Conservation (phyloP, 2,329 filamentous ascomycete genomes). For the Ophiostoma novo-ulmi region DNA sequence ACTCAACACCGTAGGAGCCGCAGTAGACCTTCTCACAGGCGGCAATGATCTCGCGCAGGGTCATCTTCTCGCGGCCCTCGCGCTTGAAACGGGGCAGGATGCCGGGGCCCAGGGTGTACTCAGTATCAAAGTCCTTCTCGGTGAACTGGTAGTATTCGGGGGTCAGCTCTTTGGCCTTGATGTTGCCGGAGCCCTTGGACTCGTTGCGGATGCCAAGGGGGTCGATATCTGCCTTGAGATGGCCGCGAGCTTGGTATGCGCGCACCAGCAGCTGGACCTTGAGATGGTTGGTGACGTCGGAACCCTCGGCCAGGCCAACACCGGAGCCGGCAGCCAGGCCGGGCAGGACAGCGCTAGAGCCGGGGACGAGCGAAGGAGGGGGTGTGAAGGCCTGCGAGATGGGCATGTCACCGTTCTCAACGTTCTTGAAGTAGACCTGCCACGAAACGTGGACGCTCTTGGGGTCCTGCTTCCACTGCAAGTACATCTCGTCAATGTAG, state of each 20-base stretch:
- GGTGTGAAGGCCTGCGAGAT: slow-evolving; percentile 95
- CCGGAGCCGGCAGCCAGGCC: slow-evolving; percentile 60
- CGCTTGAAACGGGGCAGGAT: slow-evolving; percentile 92
- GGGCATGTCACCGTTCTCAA: slow-evolving; percentile 97
- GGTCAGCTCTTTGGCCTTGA: slow-evolving; percentile 85
- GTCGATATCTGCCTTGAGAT: slow-evolving; percentile 97
- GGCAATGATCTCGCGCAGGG: slow-evolving; percentile 84
- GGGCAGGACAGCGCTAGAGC: slow-evolving; percentile 71
- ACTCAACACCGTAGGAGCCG: slow-evolving; percentile 95
- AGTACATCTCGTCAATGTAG: slow-evolving; percentile 99
- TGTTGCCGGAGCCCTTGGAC: slow-evolving; percentile 75
- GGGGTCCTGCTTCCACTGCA: slow-evolving; percentile 93
- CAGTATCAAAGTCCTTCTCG: slow-evolving; percentile 86
- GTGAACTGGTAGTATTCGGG: slow-evolving; percentile 93
- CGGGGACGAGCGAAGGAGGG: slow-evolving; percentile 83
- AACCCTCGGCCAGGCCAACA: slow-evolving; percentile 60
- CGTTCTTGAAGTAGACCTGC: slow-evolving; percentile 99
- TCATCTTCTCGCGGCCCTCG: slow-evolving; percentile 90
- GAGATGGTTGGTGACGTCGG: slow-evolving; percentile 89
- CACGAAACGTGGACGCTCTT: slow-evolving; percentile 94
- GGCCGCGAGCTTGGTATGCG: slow-evolving; percentile 94
- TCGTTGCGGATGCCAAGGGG: slow-evolving; percentile 89
- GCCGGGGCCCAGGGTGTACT: slow-evolving; percentile 87
- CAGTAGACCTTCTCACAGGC: slow-evolving; percentile 95
- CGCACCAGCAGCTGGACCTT: slow-evolving; percentile 97